Percentiles rank a stretch among this genome's conserved stretches.
phyloP scores from a whole-genome alignment of 1,139 yeast genomes.

The Insectozyma bohioensis region DNA sequence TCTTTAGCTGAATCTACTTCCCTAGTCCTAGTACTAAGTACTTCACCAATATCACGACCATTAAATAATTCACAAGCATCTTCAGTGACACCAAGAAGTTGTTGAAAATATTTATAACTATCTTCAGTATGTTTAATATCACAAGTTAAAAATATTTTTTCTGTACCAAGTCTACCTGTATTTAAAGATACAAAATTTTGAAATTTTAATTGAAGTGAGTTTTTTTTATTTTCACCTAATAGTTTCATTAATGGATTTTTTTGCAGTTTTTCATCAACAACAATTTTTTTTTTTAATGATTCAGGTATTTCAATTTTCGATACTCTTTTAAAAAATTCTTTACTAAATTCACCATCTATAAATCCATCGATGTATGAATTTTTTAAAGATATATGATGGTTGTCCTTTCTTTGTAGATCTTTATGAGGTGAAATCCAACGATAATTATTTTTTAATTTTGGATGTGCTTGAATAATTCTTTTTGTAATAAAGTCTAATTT shows the following conservation, averaged over 20 bases:
- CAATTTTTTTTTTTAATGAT: no score
- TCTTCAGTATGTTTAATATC: background rate
- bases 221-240: background rate
- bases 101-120: background rate
- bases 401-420: conserved; percentile 8
- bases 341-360: no score
- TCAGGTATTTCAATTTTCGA: no score
- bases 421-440: conserved; percentile 8
- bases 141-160: conserved; percentile 2
- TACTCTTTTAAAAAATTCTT: no score
- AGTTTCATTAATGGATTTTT: background rate
- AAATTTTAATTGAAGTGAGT: conserved; percentile 1
- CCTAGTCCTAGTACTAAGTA: no score
- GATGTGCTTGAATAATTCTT: conserved; percentile 4
- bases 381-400: conserved; percentile 13
- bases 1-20: no score
- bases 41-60: no score
- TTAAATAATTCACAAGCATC: no score
- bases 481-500: conserved; percentile 7
- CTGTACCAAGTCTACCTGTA: conserved; percentile 1
- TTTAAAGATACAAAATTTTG: background rate
- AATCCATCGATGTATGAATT: no score
- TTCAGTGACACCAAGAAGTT: background rate
- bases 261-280: background rate
- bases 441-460: conserved; percentile 10